A percentile compares a stretch with the other conserved stretches of the same genome.
phyloP scores from a whole-genome alignment of 2,329 filamentous ascomycete species.

The Hypoxylon sp. region DNA sequence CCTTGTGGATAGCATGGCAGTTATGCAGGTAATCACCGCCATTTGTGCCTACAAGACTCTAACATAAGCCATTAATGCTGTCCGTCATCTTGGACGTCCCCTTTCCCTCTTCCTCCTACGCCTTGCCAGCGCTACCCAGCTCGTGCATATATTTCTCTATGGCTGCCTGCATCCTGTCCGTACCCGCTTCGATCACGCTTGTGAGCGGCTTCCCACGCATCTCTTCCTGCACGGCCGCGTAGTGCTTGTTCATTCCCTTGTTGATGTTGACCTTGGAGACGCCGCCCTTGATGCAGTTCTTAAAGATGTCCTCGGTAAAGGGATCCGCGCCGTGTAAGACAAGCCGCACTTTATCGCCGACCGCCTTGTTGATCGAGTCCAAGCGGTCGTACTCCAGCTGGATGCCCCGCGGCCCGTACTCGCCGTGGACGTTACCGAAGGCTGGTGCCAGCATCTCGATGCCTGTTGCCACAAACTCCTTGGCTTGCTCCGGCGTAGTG shows the following conservation, averaged over 20 bases:
- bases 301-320: slow-evolving; percentile 56
- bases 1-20: no score
- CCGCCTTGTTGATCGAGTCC: slow-evolving; percentile 49
- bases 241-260: slow-evolving; percentile 60
- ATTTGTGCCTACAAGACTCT: no score
- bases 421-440: slow-evolving; percentile 74
- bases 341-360: slow-evolving; percentile 55
- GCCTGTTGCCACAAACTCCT: slow-evolving; percentile 70
- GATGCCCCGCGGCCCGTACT: slow-evolving; percentile 62
- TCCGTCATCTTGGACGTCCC: no score
- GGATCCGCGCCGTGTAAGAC: slow-evolving; percentile 59
- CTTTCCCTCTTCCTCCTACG: slow-evolving; percentile 26
- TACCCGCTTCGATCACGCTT: slow-evolving; percentile 57
- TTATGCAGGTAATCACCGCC: no score
- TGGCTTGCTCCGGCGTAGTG: slow-evolving; percentile 70
- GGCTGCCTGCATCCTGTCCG: slow-evolving; percentile 56
- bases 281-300: slow-evolving; percentile 54
- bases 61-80: no score
- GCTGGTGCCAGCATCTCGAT: slow-evolving; percentile 74
- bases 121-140: slow-evolving; percentile 57
- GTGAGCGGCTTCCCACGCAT: slow-evolving; percentile 57
- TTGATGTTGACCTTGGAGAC: slow-evolving; percentile 61
- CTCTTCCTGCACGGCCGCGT: slow-evolving; percentile 53
- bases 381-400: slow-evolving; percentile 49
- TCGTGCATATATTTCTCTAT: slow-evolving; percentile 57